Evolutionary conservation across 1,139 yeast genomes (phyloP).

Genomic region (Petasospora fabianii): DNA sequence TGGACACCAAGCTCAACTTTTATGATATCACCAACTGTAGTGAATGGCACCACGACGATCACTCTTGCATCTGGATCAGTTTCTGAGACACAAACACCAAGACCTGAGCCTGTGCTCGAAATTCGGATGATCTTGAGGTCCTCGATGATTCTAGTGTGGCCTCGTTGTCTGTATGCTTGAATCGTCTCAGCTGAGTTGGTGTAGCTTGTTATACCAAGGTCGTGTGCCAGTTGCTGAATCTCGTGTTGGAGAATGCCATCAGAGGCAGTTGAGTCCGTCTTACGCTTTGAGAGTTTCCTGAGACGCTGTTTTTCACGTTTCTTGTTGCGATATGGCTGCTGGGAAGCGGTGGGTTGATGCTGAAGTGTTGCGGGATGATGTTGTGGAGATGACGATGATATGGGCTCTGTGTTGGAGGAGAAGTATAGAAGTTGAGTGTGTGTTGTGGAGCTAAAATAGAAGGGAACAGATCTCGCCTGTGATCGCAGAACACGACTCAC

Average conservation of each 20-base stretch:
- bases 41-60: constrained; percentile 61
- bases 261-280: constrained; percentile 57
- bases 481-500: too few species aligned
- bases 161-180: constrained; percentile 6
- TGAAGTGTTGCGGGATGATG: too few species aligned
- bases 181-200: constrained; percentile 7
- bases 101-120: constrained; percentile 66
- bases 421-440: too few species aligned
- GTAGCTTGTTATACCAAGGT: constrained; percentile 41
- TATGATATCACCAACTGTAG: constrained; percentile 68
- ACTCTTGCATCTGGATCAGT: not conserved
- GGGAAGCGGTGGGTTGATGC: not conserved
- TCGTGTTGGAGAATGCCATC: constrained; percentile 64
- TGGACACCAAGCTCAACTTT: constrained; percentile 58
- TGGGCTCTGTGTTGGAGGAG: too few species aligned
- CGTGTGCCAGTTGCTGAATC: constrained; percentile 43
- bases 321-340: not conserved
- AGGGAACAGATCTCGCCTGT: too few species aligned
- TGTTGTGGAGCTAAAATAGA: too few species aligned
- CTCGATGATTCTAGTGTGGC: constrained; percentile 25
- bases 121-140: constrained; percentile 47
- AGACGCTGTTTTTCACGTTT: constrained; percentile 2
- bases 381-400: too few species aligned
- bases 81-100: constrained; percentile 40
- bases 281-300: constrained; percentile 1